These are phyloP conservation scores for Amanita pseudoporphyria DNA, from an alignment of 768 basidiomycete genomes.

Conservation along the genomic window DNA sequence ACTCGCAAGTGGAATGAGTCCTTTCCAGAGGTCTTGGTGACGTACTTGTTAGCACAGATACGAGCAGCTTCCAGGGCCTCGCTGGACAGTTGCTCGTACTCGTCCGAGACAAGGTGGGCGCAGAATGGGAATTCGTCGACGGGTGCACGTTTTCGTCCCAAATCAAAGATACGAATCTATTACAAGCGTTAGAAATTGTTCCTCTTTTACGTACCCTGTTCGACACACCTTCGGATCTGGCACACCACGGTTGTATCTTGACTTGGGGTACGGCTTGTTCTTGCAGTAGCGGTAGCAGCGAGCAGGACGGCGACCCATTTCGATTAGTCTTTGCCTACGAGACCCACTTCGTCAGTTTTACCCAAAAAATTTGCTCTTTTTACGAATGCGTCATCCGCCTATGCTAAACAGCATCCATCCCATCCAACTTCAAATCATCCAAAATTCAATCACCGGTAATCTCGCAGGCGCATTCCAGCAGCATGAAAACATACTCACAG, in stretches of 20 bases:
- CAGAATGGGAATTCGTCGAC: slow-evolving; percentile 99
- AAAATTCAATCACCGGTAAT: background rate
- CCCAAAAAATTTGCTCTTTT: too few species aligned
- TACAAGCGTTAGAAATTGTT: background rate
- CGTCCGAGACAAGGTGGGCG: slow-evolving; percentile 92
- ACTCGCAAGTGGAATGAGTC: slow-evolving; percentile 98
- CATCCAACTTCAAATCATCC: slow-evolving; percentile 10
- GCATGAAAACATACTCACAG: slow-evolving; percentile 2
- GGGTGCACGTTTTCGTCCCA: slow-evolving; percentile 90
- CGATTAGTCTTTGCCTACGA: slow-evolving; percentile 12
- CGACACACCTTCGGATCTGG: slow-evolving; percentile 81
- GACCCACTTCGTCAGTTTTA: slow-evolving; percentile 1
- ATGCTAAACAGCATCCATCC: slow-evolving; percentile 3
- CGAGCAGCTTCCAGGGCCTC: slow-evolving; percentile 97
- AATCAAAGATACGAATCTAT: slow-evolving; percentile 93
- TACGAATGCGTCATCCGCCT: slow-evolving; percentile 4
- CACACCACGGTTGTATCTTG: slow-evolving; percentile 96
- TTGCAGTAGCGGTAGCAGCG: slow-evolving; percentile 99
- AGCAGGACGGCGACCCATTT: slow-evolving; percentile 97
- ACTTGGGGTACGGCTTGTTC: slow-evolving; percentile 98
- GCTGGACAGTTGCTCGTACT: slow-evolving; percentile 93
- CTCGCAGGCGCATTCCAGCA: background rate
- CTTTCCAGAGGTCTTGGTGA: slow-evolving; percentile 96
- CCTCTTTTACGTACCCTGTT: background rate
- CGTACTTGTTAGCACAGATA: slow-evolving; percentile 99